Evolutionary conservation across 2,329 filamentous ascomycete species (phyloP), one percentile per base, ranked within the genome.

Genomic region (Diplocarpon rosae): DNA sequence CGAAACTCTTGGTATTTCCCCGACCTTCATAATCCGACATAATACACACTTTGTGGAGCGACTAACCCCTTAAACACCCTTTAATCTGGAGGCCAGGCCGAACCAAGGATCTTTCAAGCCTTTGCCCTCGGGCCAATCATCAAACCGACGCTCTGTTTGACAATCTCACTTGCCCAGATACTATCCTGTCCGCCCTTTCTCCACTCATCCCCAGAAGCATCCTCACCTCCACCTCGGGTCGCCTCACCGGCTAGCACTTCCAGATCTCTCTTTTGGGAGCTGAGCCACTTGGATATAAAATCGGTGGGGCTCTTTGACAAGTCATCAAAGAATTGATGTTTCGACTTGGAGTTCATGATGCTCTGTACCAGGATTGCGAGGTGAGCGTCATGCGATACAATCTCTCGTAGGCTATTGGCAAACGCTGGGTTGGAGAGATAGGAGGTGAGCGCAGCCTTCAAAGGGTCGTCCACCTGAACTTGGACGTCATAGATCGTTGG

Each of bases 401-500:
- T 85, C 50, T 88, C 80, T 54, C 83, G 83, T 27, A 96, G 75
- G 58, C 80, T 82, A 32, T 72, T 67, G 13, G 81, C 75, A 64
- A 86, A 84, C 44, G 78, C 70, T 1, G 85, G 74, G 52, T 85
- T 85, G 47, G 76, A 75, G 46, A 83, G 72, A 52, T 87, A 72
- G 12, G 77, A 68, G 34, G 76, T 64, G 62, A 87, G 74, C 56
- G 76, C 76, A 29, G 74, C 71, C 41, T 80, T 80, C 39, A 93
- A 71, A 1, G 89, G 86, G 60, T 95, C 87, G 55, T 93, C 85
- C 13, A 95, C 75, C 1, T 80, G 74, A 37, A 98, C 85, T 56
- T 81, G 80, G 38, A 98, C 73, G 63, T 96, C 90, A 68, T 95
- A 95, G 56, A 96, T 72, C 5, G 89, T 95, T 1, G 86, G 80